phyloP scores from a whole-genome alignment of 2,329 filamentous ascomycete genomes.

The Pyrenochaeta sp. region DNA sequence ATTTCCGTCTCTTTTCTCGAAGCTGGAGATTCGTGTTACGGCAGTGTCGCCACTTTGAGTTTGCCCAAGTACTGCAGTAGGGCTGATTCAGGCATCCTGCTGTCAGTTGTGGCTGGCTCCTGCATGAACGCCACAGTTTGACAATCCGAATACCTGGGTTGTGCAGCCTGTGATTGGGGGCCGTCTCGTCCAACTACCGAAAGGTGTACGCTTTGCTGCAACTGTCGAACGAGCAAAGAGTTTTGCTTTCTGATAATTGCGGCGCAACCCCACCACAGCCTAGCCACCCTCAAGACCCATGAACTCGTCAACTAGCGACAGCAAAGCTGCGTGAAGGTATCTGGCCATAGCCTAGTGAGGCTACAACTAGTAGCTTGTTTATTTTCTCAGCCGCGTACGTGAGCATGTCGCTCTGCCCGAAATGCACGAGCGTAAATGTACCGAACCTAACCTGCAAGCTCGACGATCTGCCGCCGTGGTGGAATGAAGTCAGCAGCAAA shows the following conservation, averaged over 20 bases:
- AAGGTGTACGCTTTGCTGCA: constrained; percentile 6
- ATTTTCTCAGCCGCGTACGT: not conserved
- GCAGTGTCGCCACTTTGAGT: not conserved
- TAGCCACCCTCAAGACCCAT: not conserved
- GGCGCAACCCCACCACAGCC: not conserved
- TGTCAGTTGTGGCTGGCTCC: constrained; percentile 26
- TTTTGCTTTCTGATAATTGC: not conserved
- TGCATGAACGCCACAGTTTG: constrained; percentile 31
- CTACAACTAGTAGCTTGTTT: not conserved
- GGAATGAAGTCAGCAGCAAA: constrained; percentile 18
- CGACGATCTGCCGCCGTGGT: constrained; percentile 25
- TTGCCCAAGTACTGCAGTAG: not conserved
- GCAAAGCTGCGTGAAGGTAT: not conserved
- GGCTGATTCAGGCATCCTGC: constrained; percentile 9
- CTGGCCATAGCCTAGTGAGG: not conserved
- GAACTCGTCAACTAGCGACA: not conserved
- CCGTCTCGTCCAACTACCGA: constrained; percentile 13
- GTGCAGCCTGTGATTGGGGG: constrained; percentile 22
- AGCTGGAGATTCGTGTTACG: not conserved
- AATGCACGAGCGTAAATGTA: constrained; percentile 21
- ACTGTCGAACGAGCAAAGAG: not conserved
- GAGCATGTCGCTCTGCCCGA: constrained; percentile 28
- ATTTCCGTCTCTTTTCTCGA: constrained; percentile 13
- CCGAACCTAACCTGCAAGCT: constrained; percentile 20
- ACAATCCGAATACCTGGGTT: constrained; percentile 10